phyloP scores from a whole-genome alignment of 2,329 filamentous ascomycete genomes.

The Setomelanomma holmii region DNA sequence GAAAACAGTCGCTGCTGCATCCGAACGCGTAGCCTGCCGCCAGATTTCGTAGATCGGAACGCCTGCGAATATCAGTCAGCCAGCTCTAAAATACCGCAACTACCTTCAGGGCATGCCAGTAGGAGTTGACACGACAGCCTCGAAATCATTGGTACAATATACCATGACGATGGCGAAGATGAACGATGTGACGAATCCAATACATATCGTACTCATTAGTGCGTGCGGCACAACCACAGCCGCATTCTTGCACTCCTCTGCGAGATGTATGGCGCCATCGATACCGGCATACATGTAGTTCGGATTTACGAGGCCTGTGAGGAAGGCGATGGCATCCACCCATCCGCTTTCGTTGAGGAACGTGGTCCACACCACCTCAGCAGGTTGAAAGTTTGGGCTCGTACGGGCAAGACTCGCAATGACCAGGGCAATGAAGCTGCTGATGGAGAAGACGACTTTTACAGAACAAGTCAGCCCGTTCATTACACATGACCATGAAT shows the following conservation, averaged over 20 bases:
- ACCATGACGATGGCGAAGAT: slow-evolving; percentile 19
- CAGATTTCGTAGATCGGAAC: slow-evolving; percentile 25
- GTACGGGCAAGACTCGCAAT: slow-evolving; percentile 54
- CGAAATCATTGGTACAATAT: slow-evolving; percentile 20
- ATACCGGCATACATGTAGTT: slow-evolving; percentile 28
- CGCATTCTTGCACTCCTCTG: slow-evolving; percentile 38
- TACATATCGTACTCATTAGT: slow-evolving; percentile 43
- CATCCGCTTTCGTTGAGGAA: slow-evolving; percentile 57
- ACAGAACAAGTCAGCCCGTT: not conserved
- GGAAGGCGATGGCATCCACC: slow-evolving; percentile 50
- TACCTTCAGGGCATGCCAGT: slow-evolving; percentile 11
- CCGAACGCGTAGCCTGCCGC: slow-evolving; percentile 22
- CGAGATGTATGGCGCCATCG: slow-evolving; percentile 38
- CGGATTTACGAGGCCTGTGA: slow-evolving; percentile 42
- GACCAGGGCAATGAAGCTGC: slow-evolving; percentile 56
- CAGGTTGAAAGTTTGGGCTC: slow-evolving; percentile 34
- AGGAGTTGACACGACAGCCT: slow-evolving; percentile 15
- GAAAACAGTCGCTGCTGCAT: slow-evolving; percentile 18
- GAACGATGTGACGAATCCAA: slow-evolving; percentile 38
- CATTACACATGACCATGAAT: not conserved
- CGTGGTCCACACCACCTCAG: slow-evolving; percentile 51
- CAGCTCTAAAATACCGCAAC: not conserved
- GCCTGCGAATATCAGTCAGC: not conserved
- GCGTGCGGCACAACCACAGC: slow-evolving; percentile 36
- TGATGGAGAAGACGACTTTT: slow-evolving; percentile 17